Conservation (phyloP, 768 basidiomycete genomes). For the Russula virescens region DNA sequence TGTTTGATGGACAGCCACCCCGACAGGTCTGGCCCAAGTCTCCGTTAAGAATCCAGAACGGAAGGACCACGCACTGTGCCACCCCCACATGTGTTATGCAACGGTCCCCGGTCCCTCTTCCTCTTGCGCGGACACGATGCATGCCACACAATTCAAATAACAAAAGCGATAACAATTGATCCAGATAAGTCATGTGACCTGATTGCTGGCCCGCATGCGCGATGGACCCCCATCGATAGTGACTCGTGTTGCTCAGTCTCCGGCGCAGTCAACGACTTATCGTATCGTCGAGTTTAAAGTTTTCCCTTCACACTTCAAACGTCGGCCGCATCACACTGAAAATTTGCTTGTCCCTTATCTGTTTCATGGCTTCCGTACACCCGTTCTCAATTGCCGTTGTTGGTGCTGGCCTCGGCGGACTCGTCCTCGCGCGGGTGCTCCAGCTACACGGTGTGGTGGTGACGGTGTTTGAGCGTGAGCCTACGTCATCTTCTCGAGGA, state of each 20-base stretch:
- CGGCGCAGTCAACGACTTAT: no score
- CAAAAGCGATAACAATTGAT: no score
- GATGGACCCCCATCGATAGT: no score
- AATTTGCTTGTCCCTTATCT: not conserved
- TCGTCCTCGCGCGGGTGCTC: slow-evolving; percentile 59
- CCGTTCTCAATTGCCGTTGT: slow-evolving; percentile 16
- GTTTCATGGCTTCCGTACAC: not conserved
- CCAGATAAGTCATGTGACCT: not conserved
- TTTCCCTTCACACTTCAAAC: not conserved
- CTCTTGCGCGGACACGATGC: no score
- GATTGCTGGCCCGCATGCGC: no score
- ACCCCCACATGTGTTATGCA: not conserved
- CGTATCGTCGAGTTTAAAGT: not conserved
- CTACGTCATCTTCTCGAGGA: slow-evolving; percentile 31
- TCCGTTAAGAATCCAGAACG: not conserved
- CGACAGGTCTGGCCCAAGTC: not conserved
- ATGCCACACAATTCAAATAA: no score
- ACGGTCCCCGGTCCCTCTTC: no score
- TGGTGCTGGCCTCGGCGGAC: slow-evolving; percentile 35
- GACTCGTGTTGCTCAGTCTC: no score
- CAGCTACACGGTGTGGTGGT: slow-evolving; percentile 55
- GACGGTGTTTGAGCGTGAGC: slow-evolving; percentile 58
- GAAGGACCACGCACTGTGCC: not conserved
- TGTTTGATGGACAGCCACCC: not conserved
- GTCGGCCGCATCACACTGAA: not conserved